Evolutionary conservation across 2,329 filamentous ascomycete genomes (phyloP).

Genomic region (Cryphonectria carpinicola): DNA sequence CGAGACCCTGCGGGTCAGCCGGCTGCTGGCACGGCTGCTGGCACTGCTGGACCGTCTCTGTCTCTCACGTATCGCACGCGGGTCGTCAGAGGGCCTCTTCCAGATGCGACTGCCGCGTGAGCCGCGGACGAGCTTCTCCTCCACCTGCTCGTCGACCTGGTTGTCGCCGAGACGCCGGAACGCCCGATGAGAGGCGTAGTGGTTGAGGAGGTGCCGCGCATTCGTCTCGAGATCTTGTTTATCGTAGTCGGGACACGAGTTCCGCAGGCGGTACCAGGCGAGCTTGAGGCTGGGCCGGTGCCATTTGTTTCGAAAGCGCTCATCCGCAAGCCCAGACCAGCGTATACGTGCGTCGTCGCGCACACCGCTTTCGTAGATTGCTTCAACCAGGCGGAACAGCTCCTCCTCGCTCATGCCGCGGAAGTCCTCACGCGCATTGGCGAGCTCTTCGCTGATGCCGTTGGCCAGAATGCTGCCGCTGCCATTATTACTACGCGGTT

Average conservation of each 20-base stretch:
- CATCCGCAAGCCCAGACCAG: conserved; percentile 51
- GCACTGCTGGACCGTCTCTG: conserved; percentile 24
- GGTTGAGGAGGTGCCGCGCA: conserved; percentile 40
- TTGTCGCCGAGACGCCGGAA: conserved; percentile 18
- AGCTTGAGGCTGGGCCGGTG: conserved; percentile 43
- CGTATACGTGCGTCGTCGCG: conserved; percentile 51
- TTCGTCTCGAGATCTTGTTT: conserved; percentile 40
- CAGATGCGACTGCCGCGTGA: conserved; percentile 20
- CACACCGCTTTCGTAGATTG: conserved; percentile 47
- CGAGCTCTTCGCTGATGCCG: conserved; percentile 46
- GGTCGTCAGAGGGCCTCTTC: conserved; percentile 16
- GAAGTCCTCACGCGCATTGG: conserved; percentile 48
- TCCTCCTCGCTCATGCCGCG: conserved; percentile 48
- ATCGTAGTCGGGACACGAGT: conserved; percentile 39
- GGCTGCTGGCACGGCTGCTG: conserved; percentile 20
- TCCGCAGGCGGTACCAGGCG: conserved; percentile 45
- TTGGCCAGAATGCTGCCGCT: conserved; percentile 31
- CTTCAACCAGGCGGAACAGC: conserved; percentile 48
- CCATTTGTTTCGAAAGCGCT: conserved; percentile 45
- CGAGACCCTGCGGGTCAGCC: conserved; percentile 14
- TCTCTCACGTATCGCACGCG: conserved; percentile 22
- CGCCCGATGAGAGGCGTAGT: conserved; percentile 9
- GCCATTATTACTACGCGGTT: conserved; percentile 25
- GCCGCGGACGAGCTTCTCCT: conserved; percentile 21
- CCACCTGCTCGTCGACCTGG: conserved; percentile 17